Evolutionary conservation across 2,329 filamentous ascomycete species (phyloP).

Genomic region (Penicillium sp.): DNA sequence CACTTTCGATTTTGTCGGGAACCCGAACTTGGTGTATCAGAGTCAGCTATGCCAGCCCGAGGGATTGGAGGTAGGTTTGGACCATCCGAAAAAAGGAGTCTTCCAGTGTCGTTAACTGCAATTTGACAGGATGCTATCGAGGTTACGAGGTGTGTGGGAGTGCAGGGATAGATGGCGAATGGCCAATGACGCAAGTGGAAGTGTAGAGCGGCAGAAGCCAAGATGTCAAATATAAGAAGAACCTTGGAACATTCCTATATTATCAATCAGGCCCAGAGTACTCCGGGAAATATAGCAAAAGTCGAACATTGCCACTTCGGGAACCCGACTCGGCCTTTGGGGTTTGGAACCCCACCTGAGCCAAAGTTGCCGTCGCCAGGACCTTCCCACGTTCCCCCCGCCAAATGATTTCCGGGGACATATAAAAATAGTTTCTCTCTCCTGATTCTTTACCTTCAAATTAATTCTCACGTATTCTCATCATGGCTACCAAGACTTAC

Average conservation of each 20-base stretch:
- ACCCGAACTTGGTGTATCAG: conserved; percentile 63
- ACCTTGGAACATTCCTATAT: not conserved
- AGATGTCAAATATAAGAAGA: not conserved
- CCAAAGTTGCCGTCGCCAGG: conserved; percentile 38
- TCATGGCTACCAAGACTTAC: conserved; percentile 46
- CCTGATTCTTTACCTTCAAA: conserved; percentile 19
- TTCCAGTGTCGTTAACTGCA: not conserved
- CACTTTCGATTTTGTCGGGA: conserved; percentile 42
- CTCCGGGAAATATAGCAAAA: conserved; percentile 1
- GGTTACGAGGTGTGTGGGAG: conserved; percentile 30
- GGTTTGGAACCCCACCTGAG: conserved; percentile 49
- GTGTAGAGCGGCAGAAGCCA: not conserved
- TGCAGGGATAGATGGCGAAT: conserved; percentile 13
- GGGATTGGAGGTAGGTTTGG: conserved; percentile 22
- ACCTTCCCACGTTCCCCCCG: conserved; percentile 34
- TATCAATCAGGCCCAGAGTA: conserved; percentile 4
- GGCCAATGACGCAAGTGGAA: not conserved
- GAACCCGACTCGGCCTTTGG: conserved; percentile 8
- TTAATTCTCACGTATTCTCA: conserved; percentile 3
- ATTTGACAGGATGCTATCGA: conserved; percentile 29
- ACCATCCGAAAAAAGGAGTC: not conserved
- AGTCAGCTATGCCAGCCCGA: conserved; percentile 50
- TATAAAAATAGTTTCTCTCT: not conserved
- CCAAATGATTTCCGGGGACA: conserved; percentile 6
- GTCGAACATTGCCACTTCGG: conserved; percentile 5